These are phyloP conservation scores for Auxenochlorella protothecoides DNA, from an alignment of 139 green algal genomes.

Conservation along the genomic window DNA sequence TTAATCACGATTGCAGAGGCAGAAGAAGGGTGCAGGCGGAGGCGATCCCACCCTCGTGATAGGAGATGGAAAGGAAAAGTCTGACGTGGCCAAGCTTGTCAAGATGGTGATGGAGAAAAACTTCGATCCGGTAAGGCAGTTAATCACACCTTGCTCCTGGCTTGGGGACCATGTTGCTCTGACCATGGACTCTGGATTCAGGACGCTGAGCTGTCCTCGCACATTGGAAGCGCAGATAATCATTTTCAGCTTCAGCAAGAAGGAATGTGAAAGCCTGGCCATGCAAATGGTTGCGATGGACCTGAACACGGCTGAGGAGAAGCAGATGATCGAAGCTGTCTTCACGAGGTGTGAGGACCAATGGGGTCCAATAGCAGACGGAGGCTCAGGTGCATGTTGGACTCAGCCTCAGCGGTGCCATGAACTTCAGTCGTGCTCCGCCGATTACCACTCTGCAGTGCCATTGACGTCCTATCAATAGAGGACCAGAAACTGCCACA, in stretches of 20 bases:
- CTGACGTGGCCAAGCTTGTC: conserved; percentile 86
- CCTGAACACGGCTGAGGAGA: conserved; percentile 32
- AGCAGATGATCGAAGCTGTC: conserved; percentile 48
- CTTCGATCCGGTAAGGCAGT: conserved; percentile 58
- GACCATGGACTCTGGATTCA: not conserved
- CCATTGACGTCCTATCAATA: conserved; percentile 49
- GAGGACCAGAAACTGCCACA: conserved; percentile 52
- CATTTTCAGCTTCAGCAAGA: conserved; percentile 71
- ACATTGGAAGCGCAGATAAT: conserved; percentile 25
- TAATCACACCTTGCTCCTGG: not conserved
- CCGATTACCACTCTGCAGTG: conserved; percentile 17
- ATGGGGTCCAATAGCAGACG: no score
- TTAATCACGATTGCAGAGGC: conserved; percentile 3
- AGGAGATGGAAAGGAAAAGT: conserved; percentile 19
- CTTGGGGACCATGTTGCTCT: not conserved
- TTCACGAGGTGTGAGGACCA: conserved; percentile 18
- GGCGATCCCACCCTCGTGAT: no score
- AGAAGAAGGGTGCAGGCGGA: conserved; percentile 7
- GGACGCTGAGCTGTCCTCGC: not conserved
- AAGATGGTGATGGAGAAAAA: conserved; percentile 74
- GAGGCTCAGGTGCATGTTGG: no score
- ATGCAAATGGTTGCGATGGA: conserved; percentile 29
- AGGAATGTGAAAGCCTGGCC: conserved; percentile 55
- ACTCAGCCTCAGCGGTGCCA: no score
- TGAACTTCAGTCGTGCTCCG: no score